Base-by-base conservation (phyloP, 495 filamentous ascomycete genomes). In the Penicillium turbatum region DNA sequence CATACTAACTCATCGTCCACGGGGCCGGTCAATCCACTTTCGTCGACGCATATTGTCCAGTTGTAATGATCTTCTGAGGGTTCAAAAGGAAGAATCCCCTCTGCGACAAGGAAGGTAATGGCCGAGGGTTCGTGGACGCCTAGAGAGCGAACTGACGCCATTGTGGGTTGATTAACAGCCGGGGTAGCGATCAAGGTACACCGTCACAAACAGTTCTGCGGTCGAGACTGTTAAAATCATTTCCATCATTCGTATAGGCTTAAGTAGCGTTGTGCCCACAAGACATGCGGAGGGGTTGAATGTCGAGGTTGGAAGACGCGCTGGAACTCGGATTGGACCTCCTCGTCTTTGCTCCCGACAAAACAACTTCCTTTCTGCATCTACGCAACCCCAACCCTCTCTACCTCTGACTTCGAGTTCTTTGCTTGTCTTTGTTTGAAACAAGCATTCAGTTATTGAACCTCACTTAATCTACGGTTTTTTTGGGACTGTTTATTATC, bases 131-230 rank as follows among this genome's bases (percentile, higher is more conserved):
- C 82, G 71, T 96, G 92, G 58, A 95, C 75, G 60, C 93, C 93
- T 51, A 97, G 80, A 38, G 91, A 96, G 52, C 82, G 85, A 64
- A 93, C 83, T 53, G 88, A 82, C 54, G 92, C 91, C 93, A 98
- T 97, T 53, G 35, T 71, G 56, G 49, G 67, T 52, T 62, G 57
- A 51, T 58, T 59, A 62, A 61, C 26, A 64, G 57, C 56, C 21
- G 37, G 34, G 32, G 43, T 60, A 60, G 61, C 43, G 43, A 55
- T 59, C 26, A 53, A 44, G 51, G 8, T 54, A 52, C 61, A 54
- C 54, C 56, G 56, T 58, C 62, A 57, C 53, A 57, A 54, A 53
- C 44, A 62, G 56, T 44, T 47, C 38, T 55, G 38, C 53, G 55
- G 51, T 48, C 29, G 39, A 42, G 48, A 32, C 40, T 53, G 53